phyloP scores from a whole-genome alignment of 2,329 filamentous ascomycete species.

The Lachnellula hyalina region DNA sequence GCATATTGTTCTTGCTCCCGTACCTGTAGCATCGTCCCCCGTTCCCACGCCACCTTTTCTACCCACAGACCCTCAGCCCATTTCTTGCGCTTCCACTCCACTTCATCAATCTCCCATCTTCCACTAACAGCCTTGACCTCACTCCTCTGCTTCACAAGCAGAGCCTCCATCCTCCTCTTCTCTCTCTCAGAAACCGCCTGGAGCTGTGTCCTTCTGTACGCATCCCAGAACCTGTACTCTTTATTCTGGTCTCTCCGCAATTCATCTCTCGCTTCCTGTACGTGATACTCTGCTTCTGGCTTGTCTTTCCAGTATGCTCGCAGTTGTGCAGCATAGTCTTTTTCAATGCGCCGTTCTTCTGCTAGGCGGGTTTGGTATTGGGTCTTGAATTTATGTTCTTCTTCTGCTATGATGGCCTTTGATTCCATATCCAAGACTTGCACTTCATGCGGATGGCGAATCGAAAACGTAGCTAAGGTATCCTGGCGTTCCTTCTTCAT shows the following conservation, averaged over 20 bases:
- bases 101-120: constrained; percentile 22
- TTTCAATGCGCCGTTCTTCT: constrained; percentile 40
- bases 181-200: constrained; percentile 41
- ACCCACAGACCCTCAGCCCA: constrained; percentile 45
- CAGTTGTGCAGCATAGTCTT: constrained; percentile 39
- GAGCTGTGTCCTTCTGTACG: constrained; percentile 35
- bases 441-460: constrained; percentile 24
- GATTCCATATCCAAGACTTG: constrained; percentile 28
- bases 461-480: constrained; percentile 27
- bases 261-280: constrained; percentile 38
- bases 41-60: constrained; percentile 40
- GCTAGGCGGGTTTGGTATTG: constrained; percentile 39
- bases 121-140: constrained; percentile 41
- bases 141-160: constrained; percentile 36
- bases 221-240: constrained; percentile 35
- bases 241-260: constrained; percentile 39
- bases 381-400: constrained; percentile 32
- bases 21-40: constrained; percentile 35
- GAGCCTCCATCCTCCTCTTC: constrained; percentile 32
- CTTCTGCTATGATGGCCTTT: constrained; percentile 29
- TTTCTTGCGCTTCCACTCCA: constrained; percentile 33
- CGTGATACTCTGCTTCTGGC: constrained; percentile 32
- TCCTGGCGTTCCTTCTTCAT: constrained; percentile 32
- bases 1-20: constrained; percentile 35
- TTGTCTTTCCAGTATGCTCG: constrained; percentile 36